Evolutionary conservation across 768 basidiomycete genomes (phyloP).

Genomic region (Gymnopilus junonius): DNA sequence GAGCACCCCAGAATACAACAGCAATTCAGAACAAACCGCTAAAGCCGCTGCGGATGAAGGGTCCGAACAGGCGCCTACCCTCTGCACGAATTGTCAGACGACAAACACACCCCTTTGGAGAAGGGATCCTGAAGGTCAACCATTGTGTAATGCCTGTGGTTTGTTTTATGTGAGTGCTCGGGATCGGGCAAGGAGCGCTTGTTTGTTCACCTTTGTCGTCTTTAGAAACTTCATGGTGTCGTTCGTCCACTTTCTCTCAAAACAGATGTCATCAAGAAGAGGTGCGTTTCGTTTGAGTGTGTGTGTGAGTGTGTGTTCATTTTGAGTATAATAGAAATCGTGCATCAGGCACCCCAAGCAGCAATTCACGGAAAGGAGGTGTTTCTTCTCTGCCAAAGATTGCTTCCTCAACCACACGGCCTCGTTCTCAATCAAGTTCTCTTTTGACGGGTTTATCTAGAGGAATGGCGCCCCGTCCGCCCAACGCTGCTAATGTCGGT

Average conservation of each 20-base stretch:
- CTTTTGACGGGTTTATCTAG: conserved; percentile 50
- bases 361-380: conserved; percentile 66
- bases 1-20: conserved; percentile 66
- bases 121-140: conserved; percentile 91
- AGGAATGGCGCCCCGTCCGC: conserved; percentile 35
- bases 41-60: conserved; percentile 53
- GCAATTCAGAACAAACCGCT: conserved; percentile 21
- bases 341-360: conserved; percentile 75
- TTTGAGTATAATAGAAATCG: conserved; percentile 60
- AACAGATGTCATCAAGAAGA: conserved; percentile 97
- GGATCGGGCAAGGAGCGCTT: no score
- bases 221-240: conserved; percentile 98
- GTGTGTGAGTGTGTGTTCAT: neutral
- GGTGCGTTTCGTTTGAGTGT: conserved; percentile 47
- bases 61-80: conserved; percentile 72
- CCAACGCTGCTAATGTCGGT: conserved; percentile 31
- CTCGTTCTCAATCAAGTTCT: conserved; percentile 72
- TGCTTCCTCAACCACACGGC: conserved; percentile 73
- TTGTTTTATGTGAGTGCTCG: conserved; percentile 22
- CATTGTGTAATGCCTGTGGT: conserved; percentile 66
- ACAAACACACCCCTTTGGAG: conserved; percentile 95
- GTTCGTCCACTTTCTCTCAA: conserved; percentile 93
- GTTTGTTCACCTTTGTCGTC: no score
- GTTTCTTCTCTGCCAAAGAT: conserved; percentile 70
- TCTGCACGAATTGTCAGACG: conserved; percentile 95